Base-by-base conservation (phyloP, 2,329 filamentous ascomycete species). In the Claviceps pazoutovae region DNA sequence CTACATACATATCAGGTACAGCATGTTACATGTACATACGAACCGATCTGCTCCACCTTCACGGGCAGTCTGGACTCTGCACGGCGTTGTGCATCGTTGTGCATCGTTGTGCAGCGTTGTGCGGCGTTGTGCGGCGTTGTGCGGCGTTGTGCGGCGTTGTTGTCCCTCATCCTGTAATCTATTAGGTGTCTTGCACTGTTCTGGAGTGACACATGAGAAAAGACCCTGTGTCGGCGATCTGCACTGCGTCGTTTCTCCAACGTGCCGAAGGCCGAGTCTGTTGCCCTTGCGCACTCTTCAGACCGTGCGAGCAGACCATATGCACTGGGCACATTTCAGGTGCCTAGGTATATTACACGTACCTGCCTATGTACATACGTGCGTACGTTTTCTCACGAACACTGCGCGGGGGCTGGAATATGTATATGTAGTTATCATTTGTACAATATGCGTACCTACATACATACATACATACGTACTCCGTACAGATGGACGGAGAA, bases 21-120 rank as follows among this genome's bases (percentile, higher is more conserved):
- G 26, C 11, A 30, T 30, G 26, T 43, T 21, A 21, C 21, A 21
- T 21, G 21, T 21, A 21, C 21, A 45, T 44, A 48, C 50, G 50
- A 51, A 47, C 50, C 50, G 37, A 36, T 38, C 49, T 42, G 47
- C 36, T 51, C 50, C 50, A 51, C 50, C 47, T 41, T 51, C 49
- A 21, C 41, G 30, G 17, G 19, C 34, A 39, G 19, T 37, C n/a
- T n/a, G 46, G 26, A 46, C n/a, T 46, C 30, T 34, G 9, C 45
- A 21, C 34, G 19, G 5, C 17, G 39, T 21, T 11, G 17, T 42
- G 39, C 39, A 19, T 43, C 38, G 30, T 34, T 19, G 41, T 43
- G 19, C 41, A 14, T 6, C n/a, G 38, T 16, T 17, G 38, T 17
- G 38, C 14, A 6, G 21, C 42, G 42, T 44, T 21, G 42, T 14